Evolutionary conservation across 805 yeast species (phyloP).

Genomic region (Candida namnaoensis): DNA sequence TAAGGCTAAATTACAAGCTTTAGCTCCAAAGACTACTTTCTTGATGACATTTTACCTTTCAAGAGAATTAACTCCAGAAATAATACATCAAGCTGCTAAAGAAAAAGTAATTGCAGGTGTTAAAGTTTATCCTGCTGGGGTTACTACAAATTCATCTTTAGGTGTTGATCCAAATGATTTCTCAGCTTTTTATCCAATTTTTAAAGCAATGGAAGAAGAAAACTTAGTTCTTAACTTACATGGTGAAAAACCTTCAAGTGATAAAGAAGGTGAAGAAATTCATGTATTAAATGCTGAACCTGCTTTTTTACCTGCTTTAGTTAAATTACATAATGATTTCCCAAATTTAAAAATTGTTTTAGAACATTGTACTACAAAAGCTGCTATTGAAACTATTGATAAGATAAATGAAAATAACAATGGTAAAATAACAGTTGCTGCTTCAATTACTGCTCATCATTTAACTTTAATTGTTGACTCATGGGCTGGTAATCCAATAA

Average conservation of each 20-base stretch:
- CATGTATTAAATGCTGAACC: constrained; percentile 94
- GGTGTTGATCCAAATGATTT: constrained; percentile 95
- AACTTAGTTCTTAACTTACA: constrained; percentile 79
- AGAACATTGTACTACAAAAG: constrained; percentile 92
- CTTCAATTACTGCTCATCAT: constrained; percentile 95
- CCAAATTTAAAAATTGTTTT: constrained; percentile 81
- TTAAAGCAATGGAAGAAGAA: constrained; percentile 78
- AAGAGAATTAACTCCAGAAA: constrained; percentile 75
- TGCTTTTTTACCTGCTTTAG: constrained; percentile 81
- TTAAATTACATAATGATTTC: constrained; percentile 69
- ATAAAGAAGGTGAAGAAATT: constrained; percentile 51
- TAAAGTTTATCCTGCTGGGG: constrained; percentile 98
- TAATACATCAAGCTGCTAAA: constrained; percentile 70
- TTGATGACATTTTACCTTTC: constrained; percentile 86
- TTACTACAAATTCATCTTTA: constrained; percentile 88
- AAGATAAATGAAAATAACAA: constrained; percentile 42
- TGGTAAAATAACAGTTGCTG: constrained; percentile 59
- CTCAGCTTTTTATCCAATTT: constrained; percentile 79
- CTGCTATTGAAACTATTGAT: constrained; percentile 73
- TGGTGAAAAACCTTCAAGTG: constrained; percentile 84
- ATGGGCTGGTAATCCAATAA: constrained; percentile 95
- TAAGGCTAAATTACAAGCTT: constrained; percentile 47
- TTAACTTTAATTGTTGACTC: constrained; percentile 79
- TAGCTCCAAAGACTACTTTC: constrained; percentile 80
- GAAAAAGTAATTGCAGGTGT: constrained; percentile 72